Evolutionary conservation across 352 stramenopile species (phyloP).

Genomic region (Lagenidium giganteum): DNA sequence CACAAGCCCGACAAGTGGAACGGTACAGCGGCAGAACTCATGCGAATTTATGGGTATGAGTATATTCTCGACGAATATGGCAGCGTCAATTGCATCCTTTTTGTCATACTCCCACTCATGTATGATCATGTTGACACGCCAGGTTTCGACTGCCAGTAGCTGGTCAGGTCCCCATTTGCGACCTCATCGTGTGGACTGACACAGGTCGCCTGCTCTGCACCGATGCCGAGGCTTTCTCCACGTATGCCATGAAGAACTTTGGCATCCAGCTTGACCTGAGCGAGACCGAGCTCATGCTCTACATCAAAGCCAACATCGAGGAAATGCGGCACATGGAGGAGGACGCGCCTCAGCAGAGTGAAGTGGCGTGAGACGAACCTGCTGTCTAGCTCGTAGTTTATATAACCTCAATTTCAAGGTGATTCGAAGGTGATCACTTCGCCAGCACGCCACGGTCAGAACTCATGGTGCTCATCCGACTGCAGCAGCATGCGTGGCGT

Average conservation of each 20-base stretch:
- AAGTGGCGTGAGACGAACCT: no score
- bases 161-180: slow-evolving; percentile 40
- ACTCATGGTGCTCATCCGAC: no score
- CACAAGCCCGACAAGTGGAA: slow-evolving; percentile 40
- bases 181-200: slow-evolving; percentile 67
- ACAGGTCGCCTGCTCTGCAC: slow-evolving; percentile 52
- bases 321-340: slow-evolving; percentile 33
- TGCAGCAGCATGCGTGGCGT: no score
- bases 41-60: slow-evolving; percentile 39
- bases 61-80: neutral
- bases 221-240: slow-evolving; percentile 61
- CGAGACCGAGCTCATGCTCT: slow-evolving; percentile 54
- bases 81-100: neutral
- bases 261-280: slow-evolving; percentile 60
- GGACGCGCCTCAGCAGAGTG: no score
- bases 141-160: slow-evolving; percentile 36
- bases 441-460: no score
- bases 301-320: slow-evolving; percentile 69
- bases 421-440: no score
- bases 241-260: slow-evolving; percentile 52
- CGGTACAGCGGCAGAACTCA: slow-evolving; percentile 34
- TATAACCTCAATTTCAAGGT: no score
- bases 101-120: neutral
- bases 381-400: no score
- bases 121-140: slow-evolving; percentile 14